A percentile compares a stretch with the other conserved stretches of the same genome.
Evolutionary conservation across 148 eudicot species (phyloP).

Genomic region (Rhododendron ferrugineum): DNA sequence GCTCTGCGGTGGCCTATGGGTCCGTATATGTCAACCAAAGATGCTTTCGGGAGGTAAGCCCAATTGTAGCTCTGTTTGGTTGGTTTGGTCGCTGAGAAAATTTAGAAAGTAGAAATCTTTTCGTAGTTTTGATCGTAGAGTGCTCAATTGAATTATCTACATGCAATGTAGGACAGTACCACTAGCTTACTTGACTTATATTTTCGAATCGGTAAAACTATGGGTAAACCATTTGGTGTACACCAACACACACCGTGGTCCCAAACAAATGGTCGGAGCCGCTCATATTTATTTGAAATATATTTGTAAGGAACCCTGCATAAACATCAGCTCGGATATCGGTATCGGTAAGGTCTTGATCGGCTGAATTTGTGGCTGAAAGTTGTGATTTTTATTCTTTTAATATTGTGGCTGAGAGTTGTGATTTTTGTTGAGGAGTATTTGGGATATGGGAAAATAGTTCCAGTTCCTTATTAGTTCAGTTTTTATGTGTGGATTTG

Average conservation of each 20-base stretch:
- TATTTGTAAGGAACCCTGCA: no score
- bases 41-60: constrained; percentile 25
- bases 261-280: no score
- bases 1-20: constrained; percentile 25
- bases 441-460: background rate
- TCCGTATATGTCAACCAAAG: constrained; percentile 20
- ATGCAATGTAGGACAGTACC: background rate
- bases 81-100: background rate
- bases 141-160: background rate
- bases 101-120: background rate
- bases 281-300: no score
- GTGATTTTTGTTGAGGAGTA: background rate
- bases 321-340: no score
- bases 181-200: background rate
- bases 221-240: no score
- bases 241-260: no score
- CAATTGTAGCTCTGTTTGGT: background rate
- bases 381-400: background rate
- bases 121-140: background rate
- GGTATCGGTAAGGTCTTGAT: no score
- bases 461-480: background rate
- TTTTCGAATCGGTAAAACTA: no score
- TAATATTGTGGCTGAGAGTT: background rate
- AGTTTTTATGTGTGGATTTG: background rate
- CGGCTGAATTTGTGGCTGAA: no score